These are phyloP conservation scores for Pseudoperonospora humuli DNA, from an alignment of 352 stramenopile genomes.

Conservation along the genomic window DNA sequence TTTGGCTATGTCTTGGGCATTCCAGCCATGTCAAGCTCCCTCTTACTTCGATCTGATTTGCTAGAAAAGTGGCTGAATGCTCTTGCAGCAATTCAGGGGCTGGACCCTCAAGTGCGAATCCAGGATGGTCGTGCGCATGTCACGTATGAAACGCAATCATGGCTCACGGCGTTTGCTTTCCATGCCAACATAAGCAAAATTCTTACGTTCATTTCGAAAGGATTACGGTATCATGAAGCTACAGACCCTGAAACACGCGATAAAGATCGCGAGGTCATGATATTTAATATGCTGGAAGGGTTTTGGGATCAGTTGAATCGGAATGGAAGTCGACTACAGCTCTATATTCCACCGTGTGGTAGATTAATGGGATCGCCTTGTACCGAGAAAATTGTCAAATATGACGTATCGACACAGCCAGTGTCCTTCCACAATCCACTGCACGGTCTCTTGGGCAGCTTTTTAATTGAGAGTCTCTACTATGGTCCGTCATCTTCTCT, in stretches of 20 bases:
- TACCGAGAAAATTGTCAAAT: slow-evolving; percentile 61
- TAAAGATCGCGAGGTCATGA: slow-evolving; percentile 43
- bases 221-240: slow-evolving; percentile 49
- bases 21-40: slow-evolving; percentile 52
- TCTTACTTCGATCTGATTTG: slow-evolving; percentile 46
- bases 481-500: slow-evolving; percentile 29
- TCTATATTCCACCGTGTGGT: slow-evolving; percentile 55
- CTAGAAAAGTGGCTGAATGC: slow-evolving; percentile 66
- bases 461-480: slow-evolving; percentile 74
- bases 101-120: slow-evolving; percentile 70
- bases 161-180: slow-evolving; percentile 91
- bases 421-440: slow-evolving; percentile 89
- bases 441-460: slow-evolving; percentile 74
- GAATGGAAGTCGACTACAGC: slow-evolving; percentile 30
- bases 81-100: slow-evolving; percentile 65
- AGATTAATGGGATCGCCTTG: slow-evolving; percentile 39
- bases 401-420: slow-evolving; percentile 54
- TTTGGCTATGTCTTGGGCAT: slow-evolving; percentile 95
- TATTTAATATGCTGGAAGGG: slow-evolving; percentile 60
- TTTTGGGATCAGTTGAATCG: slow-evolving; percentile 71
- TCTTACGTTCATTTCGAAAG: slow-evolving; percentile 50
- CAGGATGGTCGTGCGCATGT: slow-evolving; percentile 84
- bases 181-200: slow-evolving; percentile 65
- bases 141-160: slow-evolving; percentile 92
- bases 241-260: slow-evolving; percentile 19